Evolutionary conservation across 495 filamentous ascomycete species (phyloP), one percentile per base, ranked within the genome.

Genomic region (Pyronema omphalodes): DNA sequence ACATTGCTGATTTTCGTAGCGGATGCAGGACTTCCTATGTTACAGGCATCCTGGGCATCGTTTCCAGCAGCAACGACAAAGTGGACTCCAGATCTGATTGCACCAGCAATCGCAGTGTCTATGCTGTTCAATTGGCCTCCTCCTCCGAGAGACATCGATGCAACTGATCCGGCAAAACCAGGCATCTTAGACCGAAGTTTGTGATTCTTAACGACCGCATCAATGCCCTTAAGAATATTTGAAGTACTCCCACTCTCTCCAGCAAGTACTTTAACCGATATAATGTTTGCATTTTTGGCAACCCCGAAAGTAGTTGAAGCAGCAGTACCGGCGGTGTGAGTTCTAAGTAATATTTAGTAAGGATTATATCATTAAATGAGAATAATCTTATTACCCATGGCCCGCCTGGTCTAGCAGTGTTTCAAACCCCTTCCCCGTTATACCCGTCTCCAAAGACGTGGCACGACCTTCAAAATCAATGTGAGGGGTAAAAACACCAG

Each of bases 241-340:
- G 76, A 74, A 57, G 72, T 78, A 53, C 68, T 69, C 44, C 73
- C 79, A 34, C 71, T 73, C 37, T 71, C 64, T 14, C 69, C 68
- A 37, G 71, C 71, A 36, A 84, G 71, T 12, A 85, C 82, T 69
- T 84, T 84, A 50, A 86, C 81, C 44, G 76, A 77, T 49, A 83
- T 69, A 23, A 86, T 65, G 55, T 72, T 72, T 44, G 76, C 79
- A 39, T 78, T 76, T 68, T 84, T 85, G 48, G 80, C 75, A 18
- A 86, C 71, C 41, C 82, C 82, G 51, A 77, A 82, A 8, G 76
- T 82, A 40, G 64, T 68, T 12, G 77, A 78, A 12, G 71, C 82
- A 46, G 81, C 75, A 14, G 80, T 85, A 18, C 82, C 82, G 1
- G 81, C 74, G 46, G 80, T 78, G 68, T 85, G 82, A 11, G 75